A percentile compares a stretch with the other conserved stretches of the same genome.
phyloP scores from a whole-genome alignment of 1,284 basidiomycete species.

The Cryptococcus hybrid region DNA sequence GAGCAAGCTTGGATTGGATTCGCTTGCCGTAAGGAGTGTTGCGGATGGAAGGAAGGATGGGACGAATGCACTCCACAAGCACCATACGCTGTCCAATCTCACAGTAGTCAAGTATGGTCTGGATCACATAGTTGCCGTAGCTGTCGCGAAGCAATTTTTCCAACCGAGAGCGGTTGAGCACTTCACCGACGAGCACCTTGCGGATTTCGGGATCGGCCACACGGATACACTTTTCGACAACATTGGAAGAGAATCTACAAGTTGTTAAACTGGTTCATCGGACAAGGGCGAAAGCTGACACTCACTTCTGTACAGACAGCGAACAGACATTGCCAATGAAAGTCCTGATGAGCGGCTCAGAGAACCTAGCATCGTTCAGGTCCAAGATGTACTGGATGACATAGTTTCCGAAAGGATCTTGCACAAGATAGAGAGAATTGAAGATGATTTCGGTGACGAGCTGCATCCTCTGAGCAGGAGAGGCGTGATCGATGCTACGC shows the following conservation, averaged over 20 bases:
- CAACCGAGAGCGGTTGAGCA: constrained; percentile 88
- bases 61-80: constrained; percentile 91
- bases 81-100: constrained; percentile 77
- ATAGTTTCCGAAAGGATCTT: constrained; percentile 86
- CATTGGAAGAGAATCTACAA: constrained; percentile 40
- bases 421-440: constrained; percentile 95
- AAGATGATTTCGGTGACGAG: constrained; percentile 99
- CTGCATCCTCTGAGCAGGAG: constrained; percentile 79
- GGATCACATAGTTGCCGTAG: constrained; percentile 90
- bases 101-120: constrained; percentile 95
- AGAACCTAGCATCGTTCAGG: constrained; percentile 96
- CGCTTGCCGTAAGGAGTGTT: constrained; percentile 98
- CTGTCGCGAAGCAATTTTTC: constrained; percentile 94
- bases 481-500: constrained; percentile 97
- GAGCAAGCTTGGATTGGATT: constrained; percentile 94
- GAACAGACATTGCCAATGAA: constrained; percentile 98
- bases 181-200: constrained; percentile 92
- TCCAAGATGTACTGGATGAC: constrained; percentile 85
- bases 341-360: constrained; percentile 94
- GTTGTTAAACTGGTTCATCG: not conserved
- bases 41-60: constrained; percentile 91
- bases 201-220: constrained; percentile 93
- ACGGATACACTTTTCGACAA: constrained; percentile 75
- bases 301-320: constrained; percentile 97
- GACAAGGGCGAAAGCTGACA: constrained; percentile 67